Base-by-base conservation (phyloP, 2,329 filamentous ascomycete species). In the Orbilia brochopaga region DNA sequence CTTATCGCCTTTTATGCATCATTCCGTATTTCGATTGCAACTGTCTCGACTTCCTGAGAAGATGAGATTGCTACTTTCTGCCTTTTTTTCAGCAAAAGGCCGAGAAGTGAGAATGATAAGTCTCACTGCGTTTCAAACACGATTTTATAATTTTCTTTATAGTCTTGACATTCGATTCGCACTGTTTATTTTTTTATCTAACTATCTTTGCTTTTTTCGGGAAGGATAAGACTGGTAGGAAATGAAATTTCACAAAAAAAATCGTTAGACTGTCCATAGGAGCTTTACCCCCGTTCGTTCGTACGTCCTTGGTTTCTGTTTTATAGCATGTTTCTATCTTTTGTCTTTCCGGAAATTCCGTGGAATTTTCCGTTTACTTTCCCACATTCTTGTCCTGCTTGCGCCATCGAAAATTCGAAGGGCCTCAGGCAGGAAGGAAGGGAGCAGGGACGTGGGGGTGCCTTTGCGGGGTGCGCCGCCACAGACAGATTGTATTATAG, bases 401-500 rank as follows among this genome's bases (percentile, higher is more conserved):
- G 53, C 27, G 27, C 27, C 27, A 32, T 32, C 8, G 8, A 32
- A 32, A 32, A 32, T 32, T n/a, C n/a, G n/a, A n/a, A n/a, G n/a
- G n/a, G n/a, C n/a, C n/a, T n/a, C n/a, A n/a, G n/a, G n/a, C n/a
- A n/a, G n/a, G 27, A 32, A 32, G 27, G 27, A 32, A 8, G 59
- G 51, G 11, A 3, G 44, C 2, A 23, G 54, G 57, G 32, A 59
- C 21, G 58, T 44, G 53, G 59, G 54, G 59, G 53, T 3, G 17
- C 23, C 32, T 44, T 30, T 32, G 19, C 32, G 53, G 56, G 44
- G 30, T 15, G 23, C 15, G 51, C 52, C 32, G 35, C 37, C 27
- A 23, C n/a, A 62, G 66, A 63, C 66, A 70, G 66, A 70, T 50
- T 70, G 66, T 70, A 70, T 32, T 54, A 70, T 70, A 70, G 57